Percentiles rank a stretch among this genome's conserved stretches.
Evolutionary conservation across 257 asterid genomes (phyloP).

Genomic region (Craterostigma plantagineum): DNA sequence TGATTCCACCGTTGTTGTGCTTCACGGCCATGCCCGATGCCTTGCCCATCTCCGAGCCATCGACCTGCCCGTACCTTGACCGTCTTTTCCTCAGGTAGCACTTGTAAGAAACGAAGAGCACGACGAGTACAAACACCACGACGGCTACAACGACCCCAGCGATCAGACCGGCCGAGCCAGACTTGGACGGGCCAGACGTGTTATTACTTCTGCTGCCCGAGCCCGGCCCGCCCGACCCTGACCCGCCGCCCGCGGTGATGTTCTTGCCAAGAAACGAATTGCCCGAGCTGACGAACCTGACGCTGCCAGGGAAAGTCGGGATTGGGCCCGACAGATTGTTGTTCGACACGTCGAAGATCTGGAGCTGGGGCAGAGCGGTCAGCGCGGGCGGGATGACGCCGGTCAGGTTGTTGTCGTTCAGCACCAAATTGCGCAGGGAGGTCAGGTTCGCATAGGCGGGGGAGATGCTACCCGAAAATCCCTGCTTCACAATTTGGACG

Average conservation of each 20-base stretch:
- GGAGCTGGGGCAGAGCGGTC: conserved; percentile 46
- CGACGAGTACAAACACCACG: conserved; percentile 29
- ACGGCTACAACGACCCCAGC: conserved; percentile 69
- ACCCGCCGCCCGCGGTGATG: conserved; percentile 22
- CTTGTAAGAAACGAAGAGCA: conserved; percentile 58
- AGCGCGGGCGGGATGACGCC: conserved; percentile 46
- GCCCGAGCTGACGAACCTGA: conserved; percentile 28
- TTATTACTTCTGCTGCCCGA: conserved; percentile 14
- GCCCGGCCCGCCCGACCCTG: conserved; percentile 25
- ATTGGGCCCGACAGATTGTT: conserved; percentile 57
- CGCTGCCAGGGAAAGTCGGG: conserved; percentile 24
- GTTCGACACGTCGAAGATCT: conserved; percentile 58
- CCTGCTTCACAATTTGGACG: conserved; percentile 36
- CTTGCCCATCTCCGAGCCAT: conserved; percentile 42
- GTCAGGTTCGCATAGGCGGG: conserved; percentile 59
- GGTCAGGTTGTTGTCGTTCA: conserved; percentile 58
- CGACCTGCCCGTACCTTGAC: conserved; percentile 31
- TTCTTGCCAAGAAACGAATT: conserved; percentile 45
- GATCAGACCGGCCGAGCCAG: conserved; percentile 44
- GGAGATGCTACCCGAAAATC: conserved; percentile 52
- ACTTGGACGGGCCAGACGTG: conserved; percentile 17
- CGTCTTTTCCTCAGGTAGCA: conserved; percentile 39
- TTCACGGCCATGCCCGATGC: no score
- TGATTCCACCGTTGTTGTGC: conserved; percentile 16
- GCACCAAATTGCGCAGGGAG: conserved; percentile 42